These are phyloP conservation scores for Xylaria flabelliformis DNA, from an alignment of 495 filamentous ascomycete genomes.

Conservation along the genomic window DNA sequence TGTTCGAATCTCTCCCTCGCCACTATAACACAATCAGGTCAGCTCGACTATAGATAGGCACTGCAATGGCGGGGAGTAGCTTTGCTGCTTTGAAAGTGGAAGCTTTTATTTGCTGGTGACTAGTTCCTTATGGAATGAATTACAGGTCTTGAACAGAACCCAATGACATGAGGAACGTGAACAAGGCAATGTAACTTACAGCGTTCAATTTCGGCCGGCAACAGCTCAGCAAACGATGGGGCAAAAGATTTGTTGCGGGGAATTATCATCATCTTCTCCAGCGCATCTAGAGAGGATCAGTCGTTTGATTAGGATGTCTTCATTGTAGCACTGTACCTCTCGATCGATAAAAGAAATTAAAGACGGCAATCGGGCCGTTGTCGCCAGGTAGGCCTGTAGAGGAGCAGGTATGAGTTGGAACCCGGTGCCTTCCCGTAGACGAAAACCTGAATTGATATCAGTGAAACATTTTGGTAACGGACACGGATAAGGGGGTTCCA, in stretches of 20 bases:
- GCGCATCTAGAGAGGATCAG: constrained; percentile 30
- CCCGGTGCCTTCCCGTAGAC: neutral
- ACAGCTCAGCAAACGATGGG: constrained; percentile 24
- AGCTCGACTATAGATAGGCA: neutral
- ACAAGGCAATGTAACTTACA: neutral
- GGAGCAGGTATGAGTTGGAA: neutral
- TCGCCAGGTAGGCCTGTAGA: neutral
- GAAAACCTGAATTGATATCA: constrained; percentile 24
- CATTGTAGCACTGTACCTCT: constrained; percentile 29
- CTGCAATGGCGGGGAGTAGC: neutral
- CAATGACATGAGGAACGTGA: neutral
- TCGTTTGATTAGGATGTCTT: neutral
- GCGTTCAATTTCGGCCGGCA: constrained; percentile 31
- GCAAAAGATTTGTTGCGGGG: constrained; percentile 27
- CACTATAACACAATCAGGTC: neutral
- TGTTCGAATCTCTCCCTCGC: constrained; percentile 33
- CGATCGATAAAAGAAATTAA: constrained; percentile 38
- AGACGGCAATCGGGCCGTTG: constrained; percentile 28
- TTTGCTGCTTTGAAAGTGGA: neutral
- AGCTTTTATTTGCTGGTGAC: neutral
- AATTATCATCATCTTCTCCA: constrained; percentile 36
- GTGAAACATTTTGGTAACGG: neutral
- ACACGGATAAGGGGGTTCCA: neutral
- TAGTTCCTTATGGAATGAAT: neutral
- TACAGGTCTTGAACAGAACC: neutral